phyloP scores from a whole-genome alignment of 2,329 filamentous ascomycete species.

The Thermoascus crustaceus region DNA sequence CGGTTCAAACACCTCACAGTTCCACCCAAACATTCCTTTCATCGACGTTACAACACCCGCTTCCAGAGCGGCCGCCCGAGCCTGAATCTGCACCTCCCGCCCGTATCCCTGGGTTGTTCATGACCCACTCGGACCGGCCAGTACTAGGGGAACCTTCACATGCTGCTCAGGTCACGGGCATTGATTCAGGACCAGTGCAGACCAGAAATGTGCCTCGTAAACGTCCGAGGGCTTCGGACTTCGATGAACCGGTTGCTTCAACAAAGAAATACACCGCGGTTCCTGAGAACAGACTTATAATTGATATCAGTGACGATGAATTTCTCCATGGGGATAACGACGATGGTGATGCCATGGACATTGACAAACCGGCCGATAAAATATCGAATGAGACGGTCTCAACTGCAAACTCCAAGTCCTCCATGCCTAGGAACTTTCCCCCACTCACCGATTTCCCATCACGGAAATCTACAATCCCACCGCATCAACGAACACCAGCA shows the following conservation, averaged over 20 bases:
- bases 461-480: constrained; percentile 32
- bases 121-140: constrained; percentile 26
- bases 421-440: constrained; percentile 38
- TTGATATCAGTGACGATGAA: constrained; percentile 75
- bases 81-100: constrained; percentile 22
- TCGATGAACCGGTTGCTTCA: constrained; percentile 48
- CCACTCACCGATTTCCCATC: constrained; percentile 36
- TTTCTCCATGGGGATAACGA: constrained; percentile 27
- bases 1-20: too few species aligned
- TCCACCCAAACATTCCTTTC: background rate
- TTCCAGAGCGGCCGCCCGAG: constrained; percentile 30
- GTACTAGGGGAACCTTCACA: constrained; percentile 4
- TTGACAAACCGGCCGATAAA: constrained; percentile 10
- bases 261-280: constrained; percentile 52
- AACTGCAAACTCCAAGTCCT: constrained; percentile 20
- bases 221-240: constrained; percentile 61
- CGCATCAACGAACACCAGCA: constrained; percentile 32
- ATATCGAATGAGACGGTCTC: background rate
- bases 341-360: constrained; percentile 21
- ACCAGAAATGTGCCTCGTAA: constrained; percentile 36
- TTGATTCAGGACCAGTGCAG: constrained; percentile 16
- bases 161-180: constrained; percentile 8
- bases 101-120: constrained; percentile 47
- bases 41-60: constrained; percentile 25
- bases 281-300: constrained; percentile 60